phyloP scores from a whole-genome alignment of 2,329 filamentous ascomycete genomes.

The Blastomyces gilchristii region DNA sequence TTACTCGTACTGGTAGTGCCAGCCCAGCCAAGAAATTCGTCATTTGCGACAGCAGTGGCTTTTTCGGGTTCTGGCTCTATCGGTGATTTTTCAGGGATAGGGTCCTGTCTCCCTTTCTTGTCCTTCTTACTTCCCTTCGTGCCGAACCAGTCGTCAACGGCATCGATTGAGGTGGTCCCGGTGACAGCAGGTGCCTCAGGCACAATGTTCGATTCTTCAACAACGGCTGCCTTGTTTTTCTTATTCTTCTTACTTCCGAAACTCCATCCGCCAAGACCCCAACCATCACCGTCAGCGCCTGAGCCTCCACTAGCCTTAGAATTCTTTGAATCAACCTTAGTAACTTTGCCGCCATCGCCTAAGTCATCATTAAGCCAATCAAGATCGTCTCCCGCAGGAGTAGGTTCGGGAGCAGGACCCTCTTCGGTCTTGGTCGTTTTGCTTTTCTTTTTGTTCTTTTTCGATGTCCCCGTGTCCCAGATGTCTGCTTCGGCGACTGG shows the following conservation, averaged over 20 bases:
- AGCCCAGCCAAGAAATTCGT: conserved; percentile 3
- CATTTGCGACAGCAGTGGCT: conserved; percentile 11
- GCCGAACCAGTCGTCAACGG: conserved; percentile 31
- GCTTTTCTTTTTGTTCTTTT: conserved; percentile 26
- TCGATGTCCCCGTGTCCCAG: conserved; percentile 21
- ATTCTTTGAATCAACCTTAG: conserved; percentile 19
- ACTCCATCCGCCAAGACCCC: conserved; percentile 17
- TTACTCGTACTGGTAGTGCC: conserved; percentile 19
- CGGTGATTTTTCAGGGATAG: conserved; percentile 28
- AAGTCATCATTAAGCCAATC: conserved; percentile 15
- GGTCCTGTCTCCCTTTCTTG: conserved; percentile 40
- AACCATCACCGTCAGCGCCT: conserved; percentile 14
- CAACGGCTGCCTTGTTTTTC: conserved; percentile 28
- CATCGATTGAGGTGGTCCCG: conserved; percentile 20
- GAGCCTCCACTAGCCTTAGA: conserved; percentile 10
- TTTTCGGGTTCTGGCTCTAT: conserved; percentile 23
- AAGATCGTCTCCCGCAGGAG: conserved; percentile 22
- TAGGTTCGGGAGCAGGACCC: conserved; percentile 9
- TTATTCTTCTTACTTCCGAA: conserved; percentile 23
- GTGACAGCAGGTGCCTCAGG: conserved; percentile 23
- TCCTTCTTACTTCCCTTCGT: conserved; percentile 22
- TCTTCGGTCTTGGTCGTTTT: conserved; percentile 17
- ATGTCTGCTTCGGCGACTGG: conserved; percentile 23
- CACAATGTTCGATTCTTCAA: conserved; percentile 22
- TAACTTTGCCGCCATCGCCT: conserved; percentile 17